Evolutionary conservation across 192 early-diverging fungal genomes (phyloP).

Genomic region (Geranomyces variabilis): DNA sequence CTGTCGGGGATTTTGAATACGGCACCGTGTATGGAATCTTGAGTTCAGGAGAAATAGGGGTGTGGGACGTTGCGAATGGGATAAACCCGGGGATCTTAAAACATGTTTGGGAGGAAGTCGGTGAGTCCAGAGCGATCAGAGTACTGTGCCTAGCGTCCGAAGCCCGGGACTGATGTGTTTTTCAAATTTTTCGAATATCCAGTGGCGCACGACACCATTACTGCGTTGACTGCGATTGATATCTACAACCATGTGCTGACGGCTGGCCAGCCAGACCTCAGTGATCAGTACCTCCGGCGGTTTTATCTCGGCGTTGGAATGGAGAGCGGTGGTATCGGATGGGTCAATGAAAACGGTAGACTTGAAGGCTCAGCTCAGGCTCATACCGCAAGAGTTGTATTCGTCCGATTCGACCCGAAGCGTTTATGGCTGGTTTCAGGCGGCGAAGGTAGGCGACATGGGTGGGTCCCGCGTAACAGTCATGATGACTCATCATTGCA

Average conservation of each 20-base stretch:
- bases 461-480: too few species aligned
- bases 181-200: background rate
- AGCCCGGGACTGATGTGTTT: too few species aligned
- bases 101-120: slow-evolving; percentile 42
- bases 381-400: slow-evolving; percentile 36
- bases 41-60: slow-evolving; percentile 44
- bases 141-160: too few species aligned
- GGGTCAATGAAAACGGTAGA: slow-evolving; percentile 16
- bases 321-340: slow-evolving; percentile 30
- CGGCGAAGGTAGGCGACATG: slow-evolving; percentile 36
- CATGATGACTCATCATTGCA: background rate
- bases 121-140: slow-evolving; percentile 11
- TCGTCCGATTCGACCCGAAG: slow-evolving; percentile 32
- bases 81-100: slow-evolving; percentile 46
- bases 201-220: slow-evolving; percentile 34
- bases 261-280: background rate
- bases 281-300: background rate
- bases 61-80: slow-evolving; percentile 34
- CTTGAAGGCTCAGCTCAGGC: slow-evolving; percentile 34
- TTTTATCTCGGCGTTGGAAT: slow-evolving; percentile 30
- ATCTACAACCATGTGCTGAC: slow-evolving; percentile 21
- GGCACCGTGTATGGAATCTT: slow-evolving; percentile 40
- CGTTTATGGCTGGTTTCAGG: slow-evolving; percentile 35
- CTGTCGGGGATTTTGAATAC: slow-evolving; percentile 42
- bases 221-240: slow-evolving; percentile 39